Evolutionary conservation across 306 rosid species (phyloP), one percentile per base, ranked within the genome.

Genomic region (Pyrus pyrifolia): DNA sequence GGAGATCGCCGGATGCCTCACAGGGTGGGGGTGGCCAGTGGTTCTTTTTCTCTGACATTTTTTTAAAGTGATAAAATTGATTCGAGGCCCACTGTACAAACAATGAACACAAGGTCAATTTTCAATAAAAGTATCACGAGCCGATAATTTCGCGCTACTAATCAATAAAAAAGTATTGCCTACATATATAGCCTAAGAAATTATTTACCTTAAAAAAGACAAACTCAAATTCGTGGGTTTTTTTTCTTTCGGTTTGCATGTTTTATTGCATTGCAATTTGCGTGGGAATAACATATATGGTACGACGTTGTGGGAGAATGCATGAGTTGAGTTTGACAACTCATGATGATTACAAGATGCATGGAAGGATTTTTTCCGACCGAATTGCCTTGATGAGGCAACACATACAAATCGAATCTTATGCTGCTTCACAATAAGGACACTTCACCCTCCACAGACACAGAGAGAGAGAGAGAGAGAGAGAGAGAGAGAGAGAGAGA

Each of bases 361-460:
- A 51, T 33, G 73, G 66, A 30, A 74, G 79, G 76, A 67, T 68
- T 75, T 81, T 27, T 78, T 51, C 83, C 67, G 78, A 81, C 85
- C 58, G 63, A 74, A 30, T 8, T 67, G 21, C 45, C 74, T 67
- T 72, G 68, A 77, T 5, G 58, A 51, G 21, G 67, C 68, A 27
- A 49, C 70, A 42, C 12, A 57, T 71, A 52, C 58, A 68, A 62
- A 74, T 62, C 70, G 70, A 74, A 74, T 74, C 60, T 62, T n/a
- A 57, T 8, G 62, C 29, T 38, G 78, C 12, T 72, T 72, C 67
- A 40, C 25, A 58, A 59, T 59, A 35, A 57, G 67, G 40, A 71
- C 75, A 71, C 61, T 21, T 29, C 29, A 30, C 12, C 53, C 73
- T 25, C 55, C 21, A 44, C 46, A 44, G 1, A 10, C 3, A 42